These are phyloP conservation scores for Xerocomus spinulosus DNA, from an alignment of 768 basidiomycete species.

Conservation along the genomic window DNA sequence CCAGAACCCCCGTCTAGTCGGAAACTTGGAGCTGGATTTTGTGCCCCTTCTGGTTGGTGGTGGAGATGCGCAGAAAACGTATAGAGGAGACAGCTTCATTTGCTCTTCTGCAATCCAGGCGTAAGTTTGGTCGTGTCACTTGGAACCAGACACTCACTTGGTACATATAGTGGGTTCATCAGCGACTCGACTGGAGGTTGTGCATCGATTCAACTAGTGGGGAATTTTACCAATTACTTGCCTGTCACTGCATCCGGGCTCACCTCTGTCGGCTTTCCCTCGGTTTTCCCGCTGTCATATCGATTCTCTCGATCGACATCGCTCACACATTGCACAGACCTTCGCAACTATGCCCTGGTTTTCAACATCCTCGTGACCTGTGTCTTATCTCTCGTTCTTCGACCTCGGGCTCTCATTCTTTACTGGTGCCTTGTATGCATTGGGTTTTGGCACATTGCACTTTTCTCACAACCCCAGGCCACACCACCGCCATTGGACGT, in stretches of 20 bases:
- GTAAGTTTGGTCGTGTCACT: slow-evolving; percentile 38
- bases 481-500: slow-evolving; percentile 64
- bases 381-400: slow-evolving; percentile 65
- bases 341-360: slow-evolving; percentile 63
- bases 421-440: slow-evolving; percentile 80
- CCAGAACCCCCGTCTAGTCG: slow-evolving; percentile 71
- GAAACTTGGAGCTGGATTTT: slow-evolving; percentile 58
- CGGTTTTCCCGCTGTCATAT: slow-evolving; percentile 69
- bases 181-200: slow-evolving; percentile 71
- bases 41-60: slow-evolving; percentile 83
- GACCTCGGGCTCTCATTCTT: slow-evolving; percentile 61
- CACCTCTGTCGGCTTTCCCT: slow-evolving; percentile 67
- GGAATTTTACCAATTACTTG: slow-evolving; percentile 67
- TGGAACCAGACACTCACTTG: slow-evolving; percentile 6
- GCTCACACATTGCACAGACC: slow-evolving; percentile 64
- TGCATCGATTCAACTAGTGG: slow-evolving; percentile 60
- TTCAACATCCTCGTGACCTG: slow-evolving; percentile 69
- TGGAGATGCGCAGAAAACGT: slow-evolving; percentile 65
- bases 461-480: slow-evolving; percentile 70
- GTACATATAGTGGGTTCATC: slow-evolving; percentile 52
- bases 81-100: slow-evolving; percentile 80
- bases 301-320: slow-evolving; percentile 46
- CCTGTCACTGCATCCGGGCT: slow-evolving; percentile 59
- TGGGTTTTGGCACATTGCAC: slow-evolving; percentile 78
- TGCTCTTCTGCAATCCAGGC: slow-evolving; percentile 82